Conservation (phyloP, 2,329 filamentous ascomycete species). For the Colletotrichum euphorbiae region DNA sequence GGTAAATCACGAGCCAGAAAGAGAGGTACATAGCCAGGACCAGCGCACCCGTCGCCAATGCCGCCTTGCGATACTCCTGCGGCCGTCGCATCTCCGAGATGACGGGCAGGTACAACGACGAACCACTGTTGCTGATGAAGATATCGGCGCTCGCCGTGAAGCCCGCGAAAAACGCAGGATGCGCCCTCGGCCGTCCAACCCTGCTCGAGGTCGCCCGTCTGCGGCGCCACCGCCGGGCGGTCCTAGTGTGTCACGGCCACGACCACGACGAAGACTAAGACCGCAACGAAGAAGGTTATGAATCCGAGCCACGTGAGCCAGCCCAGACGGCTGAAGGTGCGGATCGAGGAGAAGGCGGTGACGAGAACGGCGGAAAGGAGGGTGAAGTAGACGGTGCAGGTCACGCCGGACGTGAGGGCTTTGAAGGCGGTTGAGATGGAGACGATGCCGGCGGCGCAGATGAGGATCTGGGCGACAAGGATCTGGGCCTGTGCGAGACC, state of each 20-base stretch:
- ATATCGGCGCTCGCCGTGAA: conserved; percentile 54
- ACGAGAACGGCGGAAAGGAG: conserved; percentile 63
- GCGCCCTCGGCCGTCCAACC: conserved; percentile 49
- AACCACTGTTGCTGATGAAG: conserved; percentile 46
- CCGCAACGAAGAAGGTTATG: conserved; percentile 52
- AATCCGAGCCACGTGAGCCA: conserved; percentile 51
- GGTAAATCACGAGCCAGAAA: conserved; percentile 48
- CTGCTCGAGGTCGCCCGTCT: conserved; percentile 41
- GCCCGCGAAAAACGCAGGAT: conserved; percentile 26
- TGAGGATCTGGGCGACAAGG: conserved; percentile 44
- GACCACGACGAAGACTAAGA: conserved; percentile 58
- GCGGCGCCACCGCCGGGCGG: conserved; percentile 55
- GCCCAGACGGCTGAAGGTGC: conserved; percentile 55
- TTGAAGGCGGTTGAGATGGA: conserved; percentile 43
- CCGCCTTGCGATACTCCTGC: not conserved
- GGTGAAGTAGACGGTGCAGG: conserved; percentile 62
- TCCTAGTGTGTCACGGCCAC: conserved; percentile 59
- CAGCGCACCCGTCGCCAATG: not conserved
- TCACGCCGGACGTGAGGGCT: conserved; percentile 44
- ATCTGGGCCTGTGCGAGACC: conserved; percentile 61
- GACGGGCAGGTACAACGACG: conserved; percentile 66
- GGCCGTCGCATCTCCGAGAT: conserved; percentile 59
- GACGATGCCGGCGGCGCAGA: conserved; percentile 43
- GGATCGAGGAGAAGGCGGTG: conserved; percentile 63
- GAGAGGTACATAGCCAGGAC: not conserved